phyloP scores from a whole-genome alignment of 257 asterid species.

The Penstemon barbatus region DNA sequence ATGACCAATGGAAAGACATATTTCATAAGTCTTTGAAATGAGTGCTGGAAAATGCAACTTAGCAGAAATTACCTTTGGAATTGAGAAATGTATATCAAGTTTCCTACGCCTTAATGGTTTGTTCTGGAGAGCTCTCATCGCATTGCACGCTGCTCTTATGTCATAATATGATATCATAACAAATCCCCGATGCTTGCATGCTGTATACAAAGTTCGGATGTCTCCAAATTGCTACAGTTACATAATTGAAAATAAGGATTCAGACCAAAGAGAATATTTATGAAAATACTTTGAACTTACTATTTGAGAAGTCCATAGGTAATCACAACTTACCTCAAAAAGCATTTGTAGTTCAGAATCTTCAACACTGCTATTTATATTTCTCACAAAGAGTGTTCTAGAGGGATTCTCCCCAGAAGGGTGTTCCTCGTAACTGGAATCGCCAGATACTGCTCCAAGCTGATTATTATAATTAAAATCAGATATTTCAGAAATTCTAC shows the following conservation, averaged over 20 bases:
- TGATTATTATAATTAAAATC: conserved; percentile 45
- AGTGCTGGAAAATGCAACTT: not conserved
- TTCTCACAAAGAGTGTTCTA: conserved; percentile 89
- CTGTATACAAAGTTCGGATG: conserved; percentile 48
- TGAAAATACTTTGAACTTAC: not conserved
- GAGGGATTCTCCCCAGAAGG: conserved; percentile 28
- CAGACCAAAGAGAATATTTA: not conserved
- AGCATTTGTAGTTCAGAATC: conserved; percentile 78
- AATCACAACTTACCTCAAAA: conserved; percentile 65
- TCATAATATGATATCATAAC: conserved; percentile 61
- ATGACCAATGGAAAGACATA: not conserved
- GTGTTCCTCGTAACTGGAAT: not conserved
- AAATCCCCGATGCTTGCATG: conserved; percentile 62
- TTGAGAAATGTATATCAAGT: conserved; percentile 91
- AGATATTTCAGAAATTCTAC: conserved; percentile 34
- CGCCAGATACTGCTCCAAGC: conserved; percentile 38
- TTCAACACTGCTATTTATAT: conserved; percentile 83
- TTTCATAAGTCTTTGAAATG: not conserved
- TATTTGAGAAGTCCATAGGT: conserved; percentile 22
- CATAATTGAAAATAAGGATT: conserved; percentile 29
- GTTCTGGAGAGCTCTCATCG: conserved; percentile 54
- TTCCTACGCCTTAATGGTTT: conserved; percentile 58
- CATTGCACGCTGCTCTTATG: conserved; percentile 57
- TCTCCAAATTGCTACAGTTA: conserved; percentile 59
- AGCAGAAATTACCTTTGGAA: conserved; percentile 69